Evolutionary conservation across 2,329 filamentous ascomycete genomes (phyloP).

Genomic region (Mycosphaerella arachidis): DNA sequence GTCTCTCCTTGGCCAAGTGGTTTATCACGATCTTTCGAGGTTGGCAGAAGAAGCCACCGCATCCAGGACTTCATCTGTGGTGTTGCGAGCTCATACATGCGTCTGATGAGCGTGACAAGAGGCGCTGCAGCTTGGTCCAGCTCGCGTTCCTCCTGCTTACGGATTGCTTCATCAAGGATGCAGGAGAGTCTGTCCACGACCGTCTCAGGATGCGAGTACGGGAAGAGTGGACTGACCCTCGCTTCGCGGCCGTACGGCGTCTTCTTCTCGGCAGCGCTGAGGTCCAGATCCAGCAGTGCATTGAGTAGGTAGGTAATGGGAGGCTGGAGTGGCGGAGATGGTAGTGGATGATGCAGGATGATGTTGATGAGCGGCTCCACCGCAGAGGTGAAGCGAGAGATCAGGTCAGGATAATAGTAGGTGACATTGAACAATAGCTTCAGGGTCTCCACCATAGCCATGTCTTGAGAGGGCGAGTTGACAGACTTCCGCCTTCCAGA

Average conservation of each 20-base stretch:
- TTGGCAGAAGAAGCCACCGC: constrained; percentile 66
- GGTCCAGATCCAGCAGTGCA: constrained; percentile 71
- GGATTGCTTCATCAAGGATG: constrained; percentile 64
- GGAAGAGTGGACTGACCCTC: constrained; percentile 58
- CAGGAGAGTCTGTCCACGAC: constrained; percentile 63
- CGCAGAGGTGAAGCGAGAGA: constrained; percentile 59
- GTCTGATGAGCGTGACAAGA: constrained; percentile 61
- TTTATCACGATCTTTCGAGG: constrained; percentile 67
- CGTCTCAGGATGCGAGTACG: constrained; percentile 54
- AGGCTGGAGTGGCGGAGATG: constrained; percentile 64
- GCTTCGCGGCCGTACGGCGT: constrained; percentile 18
- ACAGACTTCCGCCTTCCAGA: constrained; percentile 26
- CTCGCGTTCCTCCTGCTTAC: constrained; percentile 60
- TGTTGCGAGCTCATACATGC: constrained; percentile 68
- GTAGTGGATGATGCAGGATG: constrained; percentile 57
- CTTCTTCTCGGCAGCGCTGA: constrained; percentile 41
- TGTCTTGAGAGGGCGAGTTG: constrained; percentile 60
- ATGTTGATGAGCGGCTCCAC: constrained; percentile 68
- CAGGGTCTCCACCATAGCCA: constrained; percentile 77
- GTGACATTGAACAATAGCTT: constrained; percentile 89
- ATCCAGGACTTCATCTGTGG: constrained; percentile 59
- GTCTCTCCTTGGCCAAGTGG: constrained; percentile 73
- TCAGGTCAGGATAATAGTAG: constrained; percentile 63
- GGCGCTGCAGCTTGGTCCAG: constrained; percentile 63
- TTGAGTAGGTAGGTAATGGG: constrained; percentile 72